phyloP scores from a whole-genome alignment of 2,329 filamentous ascomycete genomes.

The Metarhizium sp. region DNA sequence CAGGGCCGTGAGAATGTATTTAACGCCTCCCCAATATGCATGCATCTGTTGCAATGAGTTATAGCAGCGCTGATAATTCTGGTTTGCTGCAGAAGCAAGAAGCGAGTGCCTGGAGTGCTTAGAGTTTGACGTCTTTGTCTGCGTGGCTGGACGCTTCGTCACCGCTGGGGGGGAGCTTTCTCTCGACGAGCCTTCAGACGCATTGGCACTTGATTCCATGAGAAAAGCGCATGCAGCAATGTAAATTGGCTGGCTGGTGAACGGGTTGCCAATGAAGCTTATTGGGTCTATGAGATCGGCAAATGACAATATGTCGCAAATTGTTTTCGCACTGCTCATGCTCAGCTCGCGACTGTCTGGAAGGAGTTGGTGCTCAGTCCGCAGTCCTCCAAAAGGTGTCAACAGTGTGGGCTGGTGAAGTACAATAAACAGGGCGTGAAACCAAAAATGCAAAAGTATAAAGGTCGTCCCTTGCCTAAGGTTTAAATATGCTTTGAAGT shows the following conservation, averaged over 20 bases:
- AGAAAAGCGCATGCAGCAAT: constrained; percentile 85
- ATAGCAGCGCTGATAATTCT: constrained; percentile 83
- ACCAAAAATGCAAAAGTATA: constrained; percentile 81
- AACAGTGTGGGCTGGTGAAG: constrained; percentile 76
- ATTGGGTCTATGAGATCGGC: constrained; percentile 78
- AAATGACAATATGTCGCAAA: constrained; percentile 80
- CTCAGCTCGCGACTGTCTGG: constrained; percentile 72
- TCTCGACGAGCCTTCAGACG: constrained; percentile 50
- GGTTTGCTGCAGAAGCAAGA: constrained; percentile 70
- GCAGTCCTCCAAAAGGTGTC: constrained; percentile 57
- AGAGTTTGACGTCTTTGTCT: constrained; percentile 14
- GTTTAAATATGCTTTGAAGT: constrained; percentile 78
- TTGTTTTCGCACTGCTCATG: constrained; percentile 86
- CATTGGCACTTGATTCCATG: constrained; percentile 67
- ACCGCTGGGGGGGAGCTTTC: constrained; percentile 39
- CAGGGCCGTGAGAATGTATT: constrained; percentile 77
- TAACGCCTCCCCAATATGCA: constrained; percentile 75
- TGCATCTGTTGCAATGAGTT: constrained; percentile 75
- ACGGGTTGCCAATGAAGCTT: constrained; percentile 80
- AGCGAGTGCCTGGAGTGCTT: constrained; percentile 59
- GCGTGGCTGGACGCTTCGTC: constrained; percentile 5
- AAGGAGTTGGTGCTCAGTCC: constrained; percentile 59
- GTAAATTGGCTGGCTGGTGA: constrained; percentile 85
- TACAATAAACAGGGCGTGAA: constrained; percentile 76
- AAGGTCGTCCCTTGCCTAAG: constrained; percentile 78